Conservation (phyloP, 495 filamentous ascomycete species). For the Trichoderma gamsii region DNA sequence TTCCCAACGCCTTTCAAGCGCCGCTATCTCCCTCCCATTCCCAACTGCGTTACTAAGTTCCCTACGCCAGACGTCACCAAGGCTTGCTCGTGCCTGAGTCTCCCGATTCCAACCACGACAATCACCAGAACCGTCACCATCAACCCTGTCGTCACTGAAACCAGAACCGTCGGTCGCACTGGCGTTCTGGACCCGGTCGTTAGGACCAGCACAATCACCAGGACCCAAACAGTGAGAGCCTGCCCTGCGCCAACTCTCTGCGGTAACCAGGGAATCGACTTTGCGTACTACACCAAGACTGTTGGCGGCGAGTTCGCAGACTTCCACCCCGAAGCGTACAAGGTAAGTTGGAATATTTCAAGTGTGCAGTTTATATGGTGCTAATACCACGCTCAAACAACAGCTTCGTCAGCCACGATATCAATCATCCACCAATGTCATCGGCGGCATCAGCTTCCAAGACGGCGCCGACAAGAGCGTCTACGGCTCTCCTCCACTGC, state of each 20-base stretch:
- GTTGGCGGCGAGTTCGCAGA: not conserved
- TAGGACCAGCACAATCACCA: not conserved
- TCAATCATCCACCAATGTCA: not conserved
- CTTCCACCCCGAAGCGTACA: not conserved
- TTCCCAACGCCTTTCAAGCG: not conserved
- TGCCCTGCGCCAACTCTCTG: not conserved
- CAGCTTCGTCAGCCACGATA: not conserved
- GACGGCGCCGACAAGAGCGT: not conserved
- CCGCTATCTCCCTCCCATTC: not conserved
- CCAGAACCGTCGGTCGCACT: not conserved
- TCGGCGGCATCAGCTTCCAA: not conserved
- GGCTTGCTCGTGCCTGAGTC: not conserved
- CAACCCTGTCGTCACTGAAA: not conserved
- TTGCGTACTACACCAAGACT: not conserved
- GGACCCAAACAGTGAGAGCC: not conserved
- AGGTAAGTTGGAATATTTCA: too few relatives aligned
- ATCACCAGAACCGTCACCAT: not conserved
- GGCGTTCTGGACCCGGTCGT: not conserved
- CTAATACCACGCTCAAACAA: not conserved
- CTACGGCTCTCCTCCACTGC: conserved; percentile 2
- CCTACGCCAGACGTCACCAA: not conserved
- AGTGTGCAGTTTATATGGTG: too few relatives aligned
- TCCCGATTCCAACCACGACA: not conserved
- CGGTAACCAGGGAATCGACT: not conserved
- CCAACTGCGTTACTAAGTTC: not conserved